Conservation (phyloP, 306 rosid genomes). For the Prunus armeniaca region DNA sequence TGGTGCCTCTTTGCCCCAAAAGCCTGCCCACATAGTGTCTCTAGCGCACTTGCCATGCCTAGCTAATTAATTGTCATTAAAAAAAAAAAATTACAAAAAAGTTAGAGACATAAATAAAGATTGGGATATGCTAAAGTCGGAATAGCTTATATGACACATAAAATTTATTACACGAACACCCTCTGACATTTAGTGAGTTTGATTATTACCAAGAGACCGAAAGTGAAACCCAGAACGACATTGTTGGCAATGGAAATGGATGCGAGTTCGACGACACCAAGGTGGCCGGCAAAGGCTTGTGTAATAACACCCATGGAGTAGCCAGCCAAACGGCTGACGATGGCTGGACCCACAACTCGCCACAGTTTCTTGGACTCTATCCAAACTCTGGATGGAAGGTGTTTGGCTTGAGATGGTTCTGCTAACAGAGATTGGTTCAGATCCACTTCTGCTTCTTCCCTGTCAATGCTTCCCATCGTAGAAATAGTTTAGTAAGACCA, state of each 20-base stretch:
- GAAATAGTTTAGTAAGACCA: neutral
- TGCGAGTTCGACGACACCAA: constrained; percentile 22
- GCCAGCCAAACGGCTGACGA: constrained; percentile 1
- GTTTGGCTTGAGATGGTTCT: neutral
- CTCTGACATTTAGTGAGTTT: accelerated
- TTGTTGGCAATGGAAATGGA: constrained; percentile 16
- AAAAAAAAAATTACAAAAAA: neutral
- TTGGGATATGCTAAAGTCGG: neutral
- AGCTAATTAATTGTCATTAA: neutral
- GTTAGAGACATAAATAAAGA: neutral
- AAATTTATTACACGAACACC: too few species aligned
- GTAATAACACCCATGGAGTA: constrained; percentile 20
- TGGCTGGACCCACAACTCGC: constrained; percentile 17
- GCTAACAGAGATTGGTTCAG: neutral
- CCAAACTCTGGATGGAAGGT: constrained; percentile 14
- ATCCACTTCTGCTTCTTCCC: neutral
- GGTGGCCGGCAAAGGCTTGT: constrained; percentile 21
- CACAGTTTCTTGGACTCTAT: constrained; percentile 23
- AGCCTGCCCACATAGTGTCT: constrained; percentile 46
- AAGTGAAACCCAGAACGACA: constrained; percentile 16
- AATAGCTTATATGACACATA: too few species aligned
- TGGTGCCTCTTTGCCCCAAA: constrained; percentile 36
- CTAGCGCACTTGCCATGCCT: constrained; percentile 49
- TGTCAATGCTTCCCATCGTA: neutral
- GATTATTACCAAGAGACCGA: constrained; percentile 15